Conservation (phyloP, 352 stramenopile species). For the Phytophthora meadii region DNA sequence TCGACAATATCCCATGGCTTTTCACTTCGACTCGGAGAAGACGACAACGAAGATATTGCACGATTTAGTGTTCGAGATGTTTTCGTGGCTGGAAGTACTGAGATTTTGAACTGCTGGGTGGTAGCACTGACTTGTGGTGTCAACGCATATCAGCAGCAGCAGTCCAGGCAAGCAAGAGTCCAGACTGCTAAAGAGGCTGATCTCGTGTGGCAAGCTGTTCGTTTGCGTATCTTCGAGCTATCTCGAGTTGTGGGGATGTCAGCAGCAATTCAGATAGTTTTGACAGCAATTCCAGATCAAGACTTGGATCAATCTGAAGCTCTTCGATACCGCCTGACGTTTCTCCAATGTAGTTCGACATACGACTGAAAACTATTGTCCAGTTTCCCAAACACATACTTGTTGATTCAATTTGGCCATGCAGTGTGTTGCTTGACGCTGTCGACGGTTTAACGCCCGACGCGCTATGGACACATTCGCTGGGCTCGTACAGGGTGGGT, state of each 20-base stretch:
- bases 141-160: conserved; percentile 47
- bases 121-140: conserved; percentile 44
- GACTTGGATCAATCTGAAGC: conserved; percentile 15
- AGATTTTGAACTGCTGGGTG: conserved; percentile 41
- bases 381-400: too few relatives aligned
- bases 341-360: conserved; percentile 2
- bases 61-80: not conserved
- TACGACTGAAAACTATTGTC: too few relatives aligned
- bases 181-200: conserved; percentile 13
- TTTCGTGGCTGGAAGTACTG: conserved; percentile 8
- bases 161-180: not conserved
- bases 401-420: too few relatives aligned
- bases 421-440: too few relatives aligned
- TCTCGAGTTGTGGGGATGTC: conserved; percentile 15
- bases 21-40: conserved; percentile 13
- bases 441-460: too few relatives aligned
- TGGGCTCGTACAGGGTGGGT: too few relatives aligned
- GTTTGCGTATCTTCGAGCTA: conserved; percentile 58
- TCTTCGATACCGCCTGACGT: conserved; percentile 12
- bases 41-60: not conserved
- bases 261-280: conserved; percentile 26
- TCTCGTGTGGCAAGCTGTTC: conserved; percentile 52
- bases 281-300: conserved; percentile 3
- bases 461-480: too few relatives aligned
- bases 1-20: conserved; percentile 8